Evolutionary conservation across 306 rosid genomes (phyloP).

Genomic region (Dalbergia cultrata): DNA sequence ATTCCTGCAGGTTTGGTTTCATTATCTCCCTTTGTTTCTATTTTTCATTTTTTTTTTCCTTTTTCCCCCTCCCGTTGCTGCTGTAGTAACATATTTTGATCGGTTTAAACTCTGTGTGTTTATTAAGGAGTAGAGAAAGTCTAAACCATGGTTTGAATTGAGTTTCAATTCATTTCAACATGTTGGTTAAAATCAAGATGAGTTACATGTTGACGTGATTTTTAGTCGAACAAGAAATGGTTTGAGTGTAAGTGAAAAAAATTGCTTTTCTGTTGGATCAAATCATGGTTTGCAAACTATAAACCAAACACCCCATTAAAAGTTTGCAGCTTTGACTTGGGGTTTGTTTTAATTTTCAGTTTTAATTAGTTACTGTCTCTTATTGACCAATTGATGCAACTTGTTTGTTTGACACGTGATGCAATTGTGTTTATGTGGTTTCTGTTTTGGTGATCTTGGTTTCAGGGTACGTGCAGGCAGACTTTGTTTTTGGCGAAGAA

Average conservation of each 20-base stretch:
- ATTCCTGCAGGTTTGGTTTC: constrained; percentile 61
- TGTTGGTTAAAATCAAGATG: not conserved
- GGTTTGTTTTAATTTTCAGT: not conserved
- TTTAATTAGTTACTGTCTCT: not conserved
- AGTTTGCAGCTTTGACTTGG: not conserved
- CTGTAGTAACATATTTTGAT: not conserved
- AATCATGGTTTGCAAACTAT: not conserved
- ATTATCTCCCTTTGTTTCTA: not conserved
- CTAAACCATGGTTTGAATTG: no score
- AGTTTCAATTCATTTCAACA: not conserved
- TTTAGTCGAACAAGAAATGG: not conserved
- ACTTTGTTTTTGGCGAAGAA: constrained; percentile 53
- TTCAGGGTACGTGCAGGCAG: constrained; percentile 65
- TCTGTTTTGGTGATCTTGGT: constrained; percentile 37
- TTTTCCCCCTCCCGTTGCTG: not conserved
- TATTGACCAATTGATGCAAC: not conserved
- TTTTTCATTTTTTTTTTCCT: not conserved
- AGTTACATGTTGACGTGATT: not conserved
- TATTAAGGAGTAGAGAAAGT: no score
- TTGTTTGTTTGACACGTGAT: constrained; percentile 1
- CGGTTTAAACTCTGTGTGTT: not conserved
- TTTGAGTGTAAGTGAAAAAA: not conserved
- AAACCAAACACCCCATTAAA: not conserved
- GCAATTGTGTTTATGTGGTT: constrained; percentile 8
- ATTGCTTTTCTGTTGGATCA: not conserved